phyloP scores from a whole-genome alignment of 2,329 filamentous ascomycete genomes.

The Cercospora zeae-maydis region DNA sequence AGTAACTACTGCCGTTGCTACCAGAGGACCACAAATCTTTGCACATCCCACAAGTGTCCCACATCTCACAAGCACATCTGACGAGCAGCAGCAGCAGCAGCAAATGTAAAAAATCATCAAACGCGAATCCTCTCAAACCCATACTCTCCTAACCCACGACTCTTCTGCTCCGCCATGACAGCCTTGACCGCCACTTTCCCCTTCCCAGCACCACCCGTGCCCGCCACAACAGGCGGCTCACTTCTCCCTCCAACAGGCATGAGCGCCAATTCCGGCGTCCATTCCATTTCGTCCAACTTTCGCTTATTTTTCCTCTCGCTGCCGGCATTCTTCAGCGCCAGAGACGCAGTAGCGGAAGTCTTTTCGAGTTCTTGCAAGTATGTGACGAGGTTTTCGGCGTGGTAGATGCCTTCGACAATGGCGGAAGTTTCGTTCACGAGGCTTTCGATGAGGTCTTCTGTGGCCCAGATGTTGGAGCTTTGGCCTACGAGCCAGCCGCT shows the following conservation, averaged over 20 bases:
- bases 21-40: not conserved
- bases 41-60: not conserved
- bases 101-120: not conserved
- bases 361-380: conserved; percentile 12
- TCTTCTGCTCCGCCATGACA: conserved; percentile 15
- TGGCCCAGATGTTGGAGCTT: conserved; percentile 32
- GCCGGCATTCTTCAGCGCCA: not conserved
- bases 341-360: conserved; percentile 3
- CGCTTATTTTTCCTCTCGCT: conserved; percentile 11
- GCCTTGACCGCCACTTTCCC: conserved; percentile 3
- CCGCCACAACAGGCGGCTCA: conserved; percentile 2
- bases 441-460: conserved; percentile 14
- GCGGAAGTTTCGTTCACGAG: conserved; percentile 17
- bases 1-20: too few relatives aligned
- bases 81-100: not conserved
- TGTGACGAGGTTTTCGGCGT: conserved; percentile 14
- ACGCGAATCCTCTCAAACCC: conserved; percentile 20
- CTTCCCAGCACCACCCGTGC: not conserved
- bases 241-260: conserved; percentile 18
- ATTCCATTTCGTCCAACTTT: conserved; percentile 9
- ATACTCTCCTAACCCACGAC: conserved; percentile 19
- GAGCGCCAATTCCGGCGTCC: conserved; percentile 9
- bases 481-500: conserved; percentile 69
- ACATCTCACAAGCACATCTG: not conserved
- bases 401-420: conserved; percentile 15